Evolutionary conservation across 257 asterid species (phyloP).

Genomic region (Coffea canephora): DNA sequence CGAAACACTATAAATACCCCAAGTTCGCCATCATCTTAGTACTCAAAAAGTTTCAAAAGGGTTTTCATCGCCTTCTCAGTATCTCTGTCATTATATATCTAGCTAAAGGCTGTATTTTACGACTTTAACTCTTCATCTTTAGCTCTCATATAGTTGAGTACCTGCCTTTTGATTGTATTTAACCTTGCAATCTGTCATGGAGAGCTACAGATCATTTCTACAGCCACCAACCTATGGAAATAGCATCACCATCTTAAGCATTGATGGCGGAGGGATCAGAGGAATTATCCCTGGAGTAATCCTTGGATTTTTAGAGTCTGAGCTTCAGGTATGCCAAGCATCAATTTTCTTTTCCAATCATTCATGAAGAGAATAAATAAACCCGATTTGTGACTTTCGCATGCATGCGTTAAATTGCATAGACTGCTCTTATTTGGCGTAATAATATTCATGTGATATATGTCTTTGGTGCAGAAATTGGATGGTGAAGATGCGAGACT

Average conservation of each 20-base stretch:
- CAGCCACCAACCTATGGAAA: slow-evolving; percentile 44
- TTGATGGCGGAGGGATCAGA: slow-evolving; percentile 63
- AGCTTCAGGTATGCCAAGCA: slow-evolving; percentile 35
- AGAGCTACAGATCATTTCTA: slow-evolving; percentile 2
- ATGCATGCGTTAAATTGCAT: too few species aligned
- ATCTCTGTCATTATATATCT: neutral
- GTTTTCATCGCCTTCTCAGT: neutral
- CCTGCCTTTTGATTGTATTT: too few species aligned
- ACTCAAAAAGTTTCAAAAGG: neutral
- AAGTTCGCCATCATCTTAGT: neutral
- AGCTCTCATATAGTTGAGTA: neutral
- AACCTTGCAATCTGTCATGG: neutral
- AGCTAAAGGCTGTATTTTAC: neutral
- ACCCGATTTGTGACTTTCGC: neutral
- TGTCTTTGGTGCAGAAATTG: slow-evolving; percentile 25
- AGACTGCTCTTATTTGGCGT: neutral
- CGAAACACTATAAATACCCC: slow-evolving; percentile 1
- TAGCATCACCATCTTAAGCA: slow-evolving; percentile 42
- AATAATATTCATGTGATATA: neutral
- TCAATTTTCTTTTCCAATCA: neutral
- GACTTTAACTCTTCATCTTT: neutral
- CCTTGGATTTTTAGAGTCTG: slow-evolving; percentile 40
- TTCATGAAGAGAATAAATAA: neutral
- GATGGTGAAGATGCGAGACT: slow-evolving; percentile 56
- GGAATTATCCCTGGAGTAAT: slow-evolving; percentile 51